These are phyloP conservation scores for Phlebiopsis gigantea DNA, from an alignment of 768 basidiomycete species.

Conservation along the genomic window DNA sequence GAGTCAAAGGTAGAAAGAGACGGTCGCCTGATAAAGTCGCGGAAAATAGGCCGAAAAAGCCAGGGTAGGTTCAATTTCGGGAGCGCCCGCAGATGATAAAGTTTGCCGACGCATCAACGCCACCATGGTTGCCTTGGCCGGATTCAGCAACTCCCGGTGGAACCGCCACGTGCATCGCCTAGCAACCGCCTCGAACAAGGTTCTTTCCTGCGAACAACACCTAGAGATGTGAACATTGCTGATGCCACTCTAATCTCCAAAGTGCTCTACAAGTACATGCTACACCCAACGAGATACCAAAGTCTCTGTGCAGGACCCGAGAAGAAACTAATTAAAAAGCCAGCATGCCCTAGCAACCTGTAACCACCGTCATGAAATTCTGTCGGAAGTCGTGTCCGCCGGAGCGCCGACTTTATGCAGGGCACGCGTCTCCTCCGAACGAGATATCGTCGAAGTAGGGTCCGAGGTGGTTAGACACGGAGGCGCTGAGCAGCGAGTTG, in stretches of 20 bases:
- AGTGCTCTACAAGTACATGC: neutral
- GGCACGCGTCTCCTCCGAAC: slow-evolving; percentile 20
- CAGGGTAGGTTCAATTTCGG: slow-evolving; percentile 2
- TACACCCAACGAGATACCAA: neutral
- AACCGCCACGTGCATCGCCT: neutral
- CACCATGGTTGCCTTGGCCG: neutral
- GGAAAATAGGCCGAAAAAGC: neutral
- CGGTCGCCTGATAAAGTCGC: neutral
- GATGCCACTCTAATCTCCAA: neutral
- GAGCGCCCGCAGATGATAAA: neutral
- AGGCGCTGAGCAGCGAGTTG: slow-evolving; percentile 18
- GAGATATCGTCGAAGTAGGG: slow-evolving; percentile 23
- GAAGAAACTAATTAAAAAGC: neutral
- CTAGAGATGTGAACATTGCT: neutral
- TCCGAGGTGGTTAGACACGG: slow-evolving; percentile 23
- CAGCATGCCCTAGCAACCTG: neutral
- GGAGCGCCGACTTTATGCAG: slow-evolving; percentile 8
- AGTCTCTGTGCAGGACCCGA: neutral
- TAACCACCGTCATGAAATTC: neutral
- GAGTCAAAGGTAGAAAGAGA: neutral
- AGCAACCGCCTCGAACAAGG: neutral
- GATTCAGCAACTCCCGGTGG: neutral
- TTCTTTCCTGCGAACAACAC: neutral
- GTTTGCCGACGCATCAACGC: slow-evolving; percentile 4
- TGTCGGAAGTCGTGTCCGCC: neutral